phyloP scores from a whole-genome alignment of 176 grass and related monocot genomes.

The Cenchrus fungigraminus region DNA sequence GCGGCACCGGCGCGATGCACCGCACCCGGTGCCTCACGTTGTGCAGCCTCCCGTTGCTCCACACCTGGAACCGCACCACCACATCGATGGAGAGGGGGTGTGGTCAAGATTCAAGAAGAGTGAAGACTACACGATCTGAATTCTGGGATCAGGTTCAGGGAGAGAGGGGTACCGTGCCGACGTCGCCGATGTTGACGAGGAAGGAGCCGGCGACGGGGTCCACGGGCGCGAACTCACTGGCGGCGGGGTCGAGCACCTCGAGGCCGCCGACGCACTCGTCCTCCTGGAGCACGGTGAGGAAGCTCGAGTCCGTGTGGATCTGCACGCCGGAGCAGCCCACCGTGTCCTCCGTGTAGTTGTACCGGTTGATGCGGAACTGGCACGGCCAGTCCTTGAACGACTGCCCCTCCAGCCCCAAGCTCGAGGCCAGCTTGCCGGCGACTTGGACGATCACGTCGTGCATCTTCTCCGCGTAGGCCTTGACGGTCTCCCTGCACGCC shows the following conservation, averaged over 20 bases:
- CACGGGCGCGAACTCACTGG: constrained; percentile 50
- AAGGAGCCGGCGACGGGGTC: constrained; percentile 57
- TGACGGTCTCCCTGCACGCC: constrained; percentile 50
- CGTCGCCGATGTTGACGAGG: constrained; percentile 82
- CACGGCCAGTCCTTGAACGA: constrained; percentile 74
- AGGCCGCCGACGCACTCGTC: constrained; percentile 83
- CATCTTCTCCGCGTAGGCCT: constrained; percentile 53
- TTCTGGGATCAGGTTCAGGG: background rate
- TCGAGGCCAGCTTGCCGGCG: constrained; percentile 58
- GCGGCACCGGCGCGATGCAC: constrained; percentile 63
- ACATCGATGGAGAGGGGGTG: background rate
- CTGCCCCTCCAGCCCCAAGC: constrained; percentile 53
- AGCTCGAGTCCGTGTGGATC: constrained; percentile 77
- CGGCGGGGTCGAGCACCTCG: constrained; percentile 61
- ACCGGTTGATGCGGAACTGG: constrained; percentile 80
- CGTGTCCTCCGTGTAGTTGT: constrained; percentile 69
- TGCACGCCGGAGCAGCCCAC: constrained; percentile 74
- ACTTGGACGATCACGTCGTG: constrained; percentile 57
- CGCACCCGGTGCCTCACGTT: constrained; percentile 82
- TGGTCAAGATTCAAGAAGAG: no score
- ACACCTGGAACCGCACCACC: constrained; percentile 47
- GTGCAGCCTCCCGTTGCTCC: constrained; percentile 81
- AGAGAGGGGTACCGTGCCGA: constrained; percentile 54
- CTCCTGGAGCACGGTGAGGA: constrained; percentile 86
- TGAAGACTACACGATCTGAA: background rate